These are phyloP conservation scores for Diplosphaera chodatii DNA, from an alignment of 139 green algal species.

Conservation along the genomic window DNA sequence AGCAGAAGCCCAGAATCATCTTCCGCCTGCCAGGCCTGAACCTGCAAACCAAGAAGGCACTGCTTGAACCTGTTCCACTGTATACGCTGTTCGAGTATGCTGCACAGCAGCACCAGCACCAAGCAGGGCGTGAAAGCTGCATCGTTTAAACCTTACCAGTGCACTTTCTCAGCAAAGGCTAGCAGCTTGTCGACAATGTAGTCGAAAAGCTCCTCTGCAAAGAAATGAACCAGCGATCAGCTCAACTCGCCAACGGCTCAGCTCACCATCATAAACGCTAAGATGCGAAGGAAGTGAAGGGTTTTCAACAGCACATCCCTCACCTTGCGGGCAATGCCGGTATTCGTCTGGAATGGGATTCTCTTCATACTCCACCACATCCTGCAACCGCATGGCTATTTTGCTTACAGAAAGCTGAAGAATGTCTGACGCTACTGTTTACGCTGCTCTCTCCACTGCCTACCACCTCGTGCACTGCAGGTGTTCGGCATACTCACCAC, in stretches of 20 bases:
- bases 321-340: conserved; percentile 20
- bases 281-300: too few relatives aligned
- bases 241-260: too few relatives aligned
- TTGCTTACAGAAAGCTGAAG: too few relatives aligned
- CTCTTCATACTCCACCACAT: conserved; percentile 36
- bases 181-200: conserved; percentile 49
- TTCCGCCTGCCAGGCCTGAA: background rate
- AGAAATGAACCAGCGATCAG: too few relatives aligned
- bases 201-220: conserved; percentile 58
- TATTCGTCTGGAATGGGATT: conserved; percentile 39
- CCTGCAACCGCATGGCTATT: conserved; percentile 18
- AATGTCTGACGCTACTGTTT: background rate
- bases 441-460: too few relatives aligned
- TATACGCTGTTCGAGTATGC: too few relatives aligned
- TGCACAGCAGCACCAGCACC: too few relatives aligned
- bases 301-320: too few relatives aligned
- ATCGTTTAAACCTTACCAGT: background rate
- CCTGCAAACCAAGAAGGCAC: background rate
- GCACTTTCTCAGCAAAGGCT: conserved; percentile 28
- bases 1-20: conserved; percentile 76
- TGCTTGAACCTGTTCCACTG: too few relatives aligned
- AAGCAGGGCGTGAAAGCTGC: too few relatives aligned
- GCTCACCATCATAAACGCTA: too few relatives aligned
- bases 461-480: too few relatives aligned
- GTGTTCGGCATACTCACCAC: conserved; percentile 28